phyloP scores from a whole-genome alignment of 495 filamentous ascomycete species.

The Xylaria sp. region DNA sequence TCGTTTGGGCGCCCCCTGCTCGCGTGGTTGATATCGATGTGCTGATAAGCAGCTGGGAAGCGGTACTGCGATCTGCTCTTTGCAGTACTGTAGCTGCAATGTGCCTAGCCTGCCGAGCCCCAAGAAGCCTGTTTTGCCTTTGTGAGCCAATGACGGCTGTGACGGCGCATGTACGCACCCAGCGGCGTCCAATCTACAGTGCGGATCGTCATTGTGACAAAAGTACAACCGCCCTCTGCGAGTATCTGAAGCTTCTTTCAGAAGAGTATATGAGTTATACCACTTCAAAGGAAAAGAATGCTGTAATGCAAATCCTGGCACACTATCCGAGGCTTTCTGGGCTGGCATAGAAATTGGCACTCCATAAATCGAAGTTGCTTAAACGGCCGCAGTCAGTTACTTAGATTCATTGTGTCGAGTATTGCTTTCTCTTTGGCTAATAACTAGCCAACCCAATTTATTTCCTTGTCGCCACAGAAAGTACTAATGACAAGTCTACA shows the following conservation, averaged over 20 bases:
- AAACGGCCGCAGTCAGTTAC: neutral
- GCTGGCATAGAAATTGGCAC: neutral
- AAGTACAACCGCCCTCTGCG: neutral
- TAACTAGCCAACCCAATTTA: neutral
- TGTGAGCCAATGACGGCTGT: constrained; percentile 26
- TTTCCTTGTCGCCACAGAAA: neutral
- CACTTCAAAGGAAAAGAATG: neutral
- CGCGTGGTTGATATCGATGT: neutral
- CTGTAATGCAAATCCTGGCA: too few species aligned
- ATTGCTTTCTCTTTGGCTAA: neutral
- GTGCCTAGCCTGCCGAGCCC: constrained; percentile 27
- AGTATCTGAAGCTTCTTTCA: neutral
- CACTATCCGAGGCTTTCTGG: neutral
- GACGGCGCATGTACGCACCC: constrained; percentile 4
- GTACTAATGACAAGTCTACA: neutral
- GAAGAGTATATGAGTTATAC: neutral
- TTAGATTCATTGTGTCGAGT: neutral
- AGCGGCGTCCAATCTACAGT: constrained; percentile 3
- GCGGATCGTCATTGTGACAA: constrained; percentile 4
- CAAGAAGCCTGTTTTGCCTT: constrained; percentile 24
- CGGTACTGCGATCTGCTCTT: constrained; percentile 20
- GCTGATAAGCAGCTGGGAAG: constrained; percentile 11
- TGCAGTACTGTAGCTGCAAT: neutral
- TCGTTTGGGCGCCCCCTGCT: neutral
- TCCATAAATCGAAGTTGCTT: neutral